Percentiles rank a stretch among this genome's conserved stretches.
Evolutionary conservation across 768 basidiomycete genomes (phyloP).

Genomic region (Lanmaoa pseudosensibilis): DNA sequence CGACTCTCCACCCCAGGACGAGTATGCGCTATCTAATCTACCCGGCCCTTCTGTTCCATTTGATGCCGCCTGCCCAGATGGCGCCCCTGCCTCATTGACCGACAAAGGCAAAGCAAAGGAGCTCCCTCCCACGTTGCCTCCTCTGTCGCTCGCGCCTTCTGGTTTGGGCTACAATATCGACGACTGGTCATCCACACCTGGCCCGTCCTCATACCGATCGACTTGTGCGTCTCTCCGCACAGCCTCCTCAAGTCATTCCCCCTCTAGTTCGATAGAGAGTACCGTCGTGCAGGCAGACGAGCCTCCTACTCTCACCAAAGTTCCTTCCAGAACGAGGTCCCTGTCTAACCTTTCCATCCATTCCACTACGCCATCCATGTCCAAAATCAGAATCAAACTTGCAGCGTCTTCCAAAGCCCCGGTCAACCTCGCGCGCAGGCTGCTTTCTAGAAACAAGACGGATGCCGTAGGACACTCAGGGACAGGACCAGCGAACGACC

Average conservation of each 20-base stretch:
- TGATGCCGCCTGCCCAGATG: constrained; percentile 11
- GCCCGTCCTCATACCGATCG: constrained; percentile 38
- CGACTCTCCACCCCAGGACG: constrained; percentile 5
- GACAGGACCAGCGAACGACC: constrained; percentile 4
- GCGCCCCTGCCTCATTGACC: constrained; percentile 27
- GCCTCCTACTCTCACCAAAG: constrained; percentile 23
- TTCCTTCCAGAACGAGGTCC: constrained; percentile 52
- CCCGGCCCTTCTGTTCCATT: constrained; percentile 17
- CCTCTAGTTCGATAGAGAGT: constrained; percentile 14
- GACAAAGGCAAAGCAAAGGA: constrained; percentile 58
- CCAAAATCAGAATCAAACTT: constrained; percentile 49
- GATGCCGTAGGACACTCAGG: constrained; percentile 17
- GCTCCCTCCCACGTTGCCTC: constrained; percentile 61
- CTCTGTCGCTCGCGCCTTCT: constrained; percentile 59
- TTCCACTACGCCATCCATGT: constrained; percentile 47
- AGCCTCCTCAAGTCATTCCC: constrained; percentile 24
- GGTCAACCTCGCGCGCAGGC: constrained; percentile 55
- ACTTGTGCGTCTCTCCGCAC: constrained; percentile 40
- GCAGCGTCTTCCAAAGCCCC: constrained; percentile 42
- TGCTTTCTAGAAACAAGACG: constrained; percentile 46
- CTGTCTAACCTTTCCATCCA: constrained; percentile 53
- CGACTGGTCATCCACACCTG: constrained; percentile 37
- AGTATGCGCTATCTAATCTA: constrained; percentile 29
- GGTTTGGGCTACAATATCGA: constrained; percentile 46
- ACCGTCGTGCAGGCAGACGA: constrained; percentile 12